Percentiles rank a stretch among this genome's conserved stretches.
phyloP scores from a whole-genome alignment of 495 filamentous ascomycete species.

The Hypoxylon lienhwacheense region DNA sequence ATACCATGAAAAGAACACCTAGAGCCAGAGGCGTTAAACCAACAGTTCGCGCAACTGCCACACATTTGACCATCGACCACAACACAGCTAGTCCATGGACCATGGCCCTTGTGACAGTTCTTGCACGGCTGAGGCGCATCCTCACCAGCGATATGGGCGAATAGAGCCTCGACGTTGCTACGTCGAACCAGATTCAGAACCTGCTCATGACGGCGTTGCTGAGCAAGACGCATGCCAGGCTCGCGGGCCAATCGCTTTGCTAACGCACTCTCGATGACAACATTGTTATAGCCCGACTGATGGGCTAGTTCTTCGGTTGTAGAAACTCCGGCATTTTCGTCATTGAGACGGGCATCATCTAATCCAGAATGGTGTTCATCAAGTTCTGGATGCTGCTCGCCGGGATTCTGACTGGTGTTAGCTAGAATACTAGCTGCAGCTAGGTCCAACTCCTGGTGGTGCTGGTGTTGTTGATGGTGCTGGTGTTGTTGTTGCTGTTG shows the following conservation, averaged over 20 bases:
- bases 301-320: constrained; percentile 48
- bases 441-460: constrained; percentile 37
- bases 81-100: constrained; percentile 52
- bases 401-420: constrained; percentile 32
- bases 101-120: constrained; percentile 57
- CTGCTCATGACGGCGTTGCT: constrained; percentile 51
- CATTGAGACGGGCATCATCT: constrained; percentile 26
- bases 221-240: constrained; percentile 47
- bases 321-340: constrained; percentile 28
- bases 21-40: constrained; percentile 55
- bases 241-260: constrained; percentile 50
- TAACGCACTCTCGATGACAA: constrained; percentile 51
- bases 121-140: constrained; percentile 50
- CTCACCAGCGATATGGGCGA: constrained; percentile 53
- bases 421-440: constrained; percentile 38
- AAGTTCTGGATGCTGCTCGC: constrained; percentile 37
- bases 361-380: constrained; percentile 33
- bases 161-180: constrained; percentile 55
- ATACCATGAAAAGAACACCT: constrained; percentile 56
- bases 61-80: constrained; percentile 56
- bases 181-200: constrained; percentile 48
- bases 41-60: constrained; percentile 55
- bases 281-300: constrained; percentile 45
- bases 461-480: constrained; percentile 31
- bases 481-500: constrained; percentile 30